These are phyloP conservation scores for Areca catechu DNA, from an alignment of 176 grass and related monocot genomes.

Conservation along the genomic window DNA sequence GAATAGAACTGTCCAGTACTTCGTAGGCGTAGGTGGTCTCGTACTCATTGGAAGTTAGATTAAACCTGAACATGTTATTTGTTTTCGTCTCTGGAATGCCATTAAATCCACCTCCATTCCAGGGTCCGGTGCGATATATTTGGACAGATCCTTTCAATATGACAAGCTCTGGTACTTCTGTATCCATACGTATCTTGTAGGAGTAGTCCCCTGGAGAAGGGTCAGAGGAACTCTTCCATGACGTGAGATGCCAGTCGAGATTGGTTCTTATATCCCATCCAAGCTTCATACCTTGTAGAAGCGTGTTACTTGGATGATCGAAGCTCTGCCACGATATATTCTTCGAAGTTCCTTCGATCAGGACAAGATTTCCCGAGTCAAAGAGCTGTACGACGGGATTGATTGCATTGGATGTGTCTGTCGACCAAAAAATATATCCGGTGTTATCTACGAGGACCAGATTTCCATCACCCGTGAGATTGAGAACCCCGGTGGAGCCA, in stretches of 20 bases:
- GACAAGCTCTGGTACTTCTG: too few species aligned
- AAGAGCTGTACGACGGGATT: neutral
- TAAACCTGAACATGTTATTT: too few species aligned
- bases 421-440: neutral
- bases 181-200: neutral
- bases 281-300: slow-evolving; percentile 10
- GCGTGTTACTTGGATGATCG: slow-evolving; percentile 10
- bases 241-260: slow-evolving; percentile 1
- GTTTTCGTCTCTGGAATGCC: too few species aligned
- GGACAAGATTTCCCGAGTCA: slow-evolving; percentile 28
- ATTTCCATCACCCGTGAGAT: slow-evolving; percentile 1
- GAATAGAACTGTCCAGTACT: too few species aligned
- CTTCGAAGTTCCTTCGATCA: slow-evolving; percentile 7
- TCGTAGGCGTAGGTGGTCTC: too few species aligned
- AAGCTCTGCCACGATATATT: slow-evolving; percentile 19
- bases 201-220: slow-evolving; percentile 13
- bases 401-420: neutral
- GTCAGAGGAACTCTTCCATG: slow-evolving; percentile 7
- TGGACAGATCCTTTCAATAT: too few species aligned
- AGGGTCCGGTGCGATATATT: too few species aligned
- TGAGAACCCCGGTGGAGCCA: neutral
- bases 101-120: too few species aligned
- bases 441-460: neutral
- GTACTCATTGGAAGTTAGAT: too few species aligned
- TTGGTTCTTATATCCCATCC: slow-evolving; percentile 1